Evolutionary conservation across 148 eudicot species (phyloP).

Genomic region (Rhododendron williamsianum): DNA sequence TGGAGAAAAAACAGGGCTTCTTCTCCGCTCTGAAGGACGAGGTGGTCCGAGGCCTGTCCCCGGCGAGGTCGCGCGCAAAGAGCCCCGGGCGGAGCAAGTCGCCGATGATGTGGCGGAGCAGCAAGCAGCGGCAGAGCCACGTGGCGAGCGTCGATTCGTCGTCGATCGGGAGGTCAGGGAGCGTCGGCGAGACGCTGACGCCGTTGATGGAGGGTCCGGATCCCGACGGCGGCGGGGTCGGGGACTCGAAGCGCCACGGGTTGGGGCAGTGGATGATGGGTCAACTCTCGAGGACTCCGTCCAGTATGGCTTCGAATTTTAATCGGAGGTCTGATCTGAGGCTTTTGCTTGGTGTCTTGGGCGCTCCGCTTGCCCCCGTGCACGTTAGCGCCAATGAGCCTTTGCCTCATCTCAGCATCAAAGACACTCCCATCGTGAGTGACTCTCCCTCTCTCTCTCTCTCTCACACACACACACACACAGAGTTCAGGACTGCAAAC

Average conservation of each 20-base stretch:
- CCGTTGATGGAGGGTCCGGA: slow-evolving; percentile 88
- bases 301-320: slow-evolving; percentile 17
- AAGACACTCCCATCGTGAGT: slow-evolving; percentile 55
- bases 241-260: slow-evolving; percentile 47
- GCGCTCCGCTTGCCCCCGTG: slow-evolving; percentile 59
- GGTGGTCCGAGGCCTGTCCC: slow-evolving; percentile 74
- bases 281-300: slow-evolving; percentile 31
- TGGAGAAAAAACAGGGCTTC: slow-evolving; percentile 75
- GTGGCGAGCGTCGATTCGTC: slow-evolving; percentile 22
- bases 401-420: slow-evolving; percentile 46
- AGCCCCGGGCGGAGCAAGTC: slow-evolving; percentile 51
- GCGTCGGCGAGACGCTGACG: slow-evolving; percentile 45
- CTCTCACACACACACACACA: not conserved
- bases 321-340: slow-evolving; percentile 41
- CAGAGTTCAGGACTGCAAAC: not conserved
- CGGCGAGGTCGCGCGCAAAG: slow-evolving; percentile 53
- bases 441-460: not conserved
- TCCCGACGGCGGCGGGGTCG: slow-evolving; percentile 35
- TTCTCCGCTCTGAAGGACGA: slow-evolving; percentile 72
- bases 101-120: slow-evolving; percentile 53
- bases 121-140: slow-evolving; percentile 13
- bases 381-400: slow-evolving; percentile 37
- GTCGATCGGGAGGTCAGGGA: slow-evolving; percentile 42
- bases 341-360: slow-evolving; percentile 48
- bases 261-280: slow-evolving; percentile 34